Evolutionary conservation across 2,329 filamentous ascomycete species (phyloP), one percentile per base, ranked within the genome.

Genomic region (Albifimbria verrucaria): DNA sequence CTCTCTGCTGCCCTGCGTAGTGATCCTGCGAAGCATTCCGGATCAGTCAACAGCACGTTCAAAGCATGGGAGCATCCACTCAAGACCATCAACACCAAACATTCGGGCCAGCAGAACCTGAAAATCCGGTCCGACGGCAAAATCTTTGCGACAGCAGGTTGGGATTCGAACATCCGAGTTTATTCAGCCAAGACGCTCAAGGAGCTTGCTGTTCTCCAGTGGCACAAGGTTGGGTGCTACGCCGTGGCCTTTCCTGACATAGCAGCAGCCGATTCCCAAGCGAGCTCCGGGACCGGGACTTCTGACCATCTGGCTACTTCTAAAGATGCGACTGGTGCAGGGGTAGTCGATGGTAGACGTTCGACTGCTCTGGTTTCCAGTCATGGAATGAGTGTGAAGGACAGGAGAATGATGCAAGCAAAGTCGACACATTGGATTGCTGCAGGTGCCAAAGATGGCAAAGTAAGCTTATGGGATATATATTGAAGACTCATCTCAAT

Each of bases 381-480:
- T 2, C 25, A 10, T 4, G 23, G 54, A 2, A 51, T 58, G 44
- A 69, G 59, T 10, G 83, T 91, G 48, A 87, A 83, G 54, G 80
- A 85, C 32, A 81, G 83, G 58, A 77, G 90, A 52, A 75, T 84
- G 21, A 75, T 75, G 32, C 85, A 84, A 61, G 86, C 88, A 11
- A 85, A 82, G 63, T 77, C 76, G 49, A 88, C 87, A 22, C 93
- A 97, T 69, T 97, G 93, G 92, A 69, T 97, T 49, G 94, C 88
- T 18, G 90, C 85, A 1, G 94, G 94, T 2, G 89, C 90, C 52
- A 99, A 97, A 69, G 94, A 97, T 73, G 94, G 93, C 18, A 96
- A 95, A 68, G 84, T 97, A 57, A 96, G 91, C 66, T 74, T 99
- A 60, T 99, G 94, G 94, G 90, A 97, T 73, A 86, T 97, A 54